Base-by-base conservation (phyloP, 2,329 filamentous ascomycete genomes). In the Sporothrix protearum region DNA sequence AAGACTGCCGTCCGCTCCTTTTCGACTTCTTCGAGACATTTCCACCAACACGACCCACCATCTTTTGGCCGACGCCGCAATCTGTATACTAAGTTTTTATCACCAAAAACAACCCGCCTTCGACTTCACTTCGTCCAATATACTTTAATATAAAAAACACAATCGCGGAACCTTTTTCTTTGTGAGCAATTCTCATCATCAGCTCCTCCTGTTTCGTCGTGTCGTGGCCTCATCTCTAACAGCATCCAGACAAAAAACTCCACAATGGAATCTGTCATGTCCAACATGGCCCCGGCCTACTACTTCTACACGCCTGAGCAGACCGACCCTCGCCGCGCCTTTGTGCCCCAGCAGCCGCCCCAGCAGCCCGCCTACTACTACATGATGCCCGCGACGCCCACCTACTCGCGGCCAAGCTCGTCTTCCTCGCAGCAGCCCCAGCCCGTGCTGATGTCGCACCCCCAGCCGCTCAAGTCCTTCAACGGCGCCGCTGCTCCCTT, bases 261-360 rank as follows among this genome's bases (percentile, higher is more conserved):
- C 79, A 81, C 82, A 83, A 93, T 93, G 91, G 91, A 92, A 78
- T 81, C 87, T 77, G 85, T 86, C 83, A 85, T 87, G 83, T 76
- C 78, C 81, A 80, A 63, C 77, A 88, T 92, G 85, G 89, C 86
- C 73, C 91, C 92, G 82, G 88, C 92, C 72, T 96, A 94, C 85
- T 94, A 92, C 87, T 96, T 94, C 86, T 97, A 95, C 85, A 91
- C 89, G 78, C 89, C 91, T 75, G 92, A 96, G 76, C 86, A 90
- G 75, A 89, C 88, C 74, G 91, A 94, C 79, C 86, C 87, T 78
- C 87, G 90, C 78, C 91, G 92, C 79, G 90, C 92, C 82, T 94
- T 93, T 84, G 87, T 89, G 75, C 87, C 88, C 73, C 88, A 86
- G 73, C 81, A 82, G 85, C 85, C 72, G 80, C 86, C 70, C 83